Evolutionary conservation across 345 rosid genomes (phyloP), one percentile per base, ranked within the genome.

Genomic region (Abelmoschus esculentus): DNA sequence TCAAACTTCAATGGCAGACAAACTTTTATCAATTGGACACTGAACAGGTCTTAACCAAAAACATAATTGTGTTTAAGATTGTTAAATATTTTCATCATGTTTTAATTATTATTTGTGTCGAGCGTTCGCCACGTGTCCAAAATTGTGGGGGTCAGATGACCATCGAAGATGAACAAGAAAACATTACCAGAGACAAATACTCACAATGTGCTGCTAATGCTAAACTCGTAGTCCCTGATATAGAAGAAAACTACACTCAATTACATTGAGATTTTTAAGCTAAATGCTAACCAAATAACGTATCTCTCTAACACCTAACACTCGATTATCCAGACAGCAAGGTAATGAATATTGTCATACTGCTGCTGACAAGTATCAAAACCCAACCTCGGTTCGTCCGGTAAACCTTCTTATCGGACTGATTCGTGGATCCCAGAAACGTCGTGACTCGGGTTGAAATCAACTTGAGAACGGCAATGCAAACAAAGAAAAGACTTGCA

Each of bases 361-460:
- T 82, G 87, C 96, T 89, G 84, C 97, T 91, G 65, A 86, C 77
- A 42, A 93, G 80, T 70, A 89, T 84, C 84, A 93, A 79, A 36
- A 84, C 61, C 95, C 97, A 93, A 70, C 95, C 95, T 34, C 80
- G 78, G 74, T 86, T 81, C 0, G 83, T 70, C 60, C 78, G 79
- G 76, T 79, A 59, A 47, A 71, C 75, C 73, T 77, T 83, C 73
- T 77, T 83, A 42, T 85, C 76, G 0, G 83, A 68, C 34, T 3
- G 15, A 50, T 40, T 74, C 32, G 82, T 59, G 17, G 85, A 57
- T 77, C 81, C 74, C 7, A 83, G 52, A 17, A 74, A 56, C 36
- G 69, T 72, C 17, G 80, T 80, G 8, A 85, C 75, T 49, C 79
- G 74, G 3, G 71, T 65, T 17, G 90, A 89, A 49, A 90, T 70